phyloP scores from a whole-genome alignment of 495 filamentous ascomycete species.

The Hypoxylon intermedium region DNA sequence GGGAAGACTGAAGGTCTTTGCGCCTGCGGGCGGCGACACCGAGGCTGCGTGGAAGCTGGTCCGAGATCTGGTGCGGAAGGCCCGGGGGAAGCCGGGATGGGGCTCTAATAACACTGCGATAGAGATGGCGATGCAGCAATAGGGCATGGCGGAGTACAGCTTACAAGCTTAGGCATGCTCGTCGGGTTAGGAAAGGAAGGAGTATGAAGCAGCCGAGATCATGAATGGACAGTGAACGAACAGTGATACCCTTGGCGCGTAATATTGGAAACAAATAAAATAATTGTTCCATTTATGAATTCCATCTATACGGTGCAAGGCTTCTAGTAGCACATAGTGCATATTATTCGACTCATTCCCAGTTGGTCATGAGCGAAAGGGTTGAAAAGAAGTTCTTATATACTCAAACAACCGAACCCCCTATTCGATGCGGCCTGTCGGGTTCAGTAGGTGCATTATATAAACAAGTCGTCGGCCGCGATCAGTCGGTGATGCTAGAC shows the following conservation, averaged over 20 bases:
- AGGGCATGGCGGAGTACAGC: neutral
- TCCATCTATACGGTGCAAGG: neutral
- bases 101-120: neutral
- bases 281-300: neutral
- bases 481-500: conserved; percentile 11
- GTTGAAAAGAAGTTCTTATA: neutral
- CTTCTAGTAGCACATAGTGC: neutral
- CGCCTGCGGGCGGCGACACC: conserved; percentile 1
- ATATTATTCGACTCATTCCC: neutral
- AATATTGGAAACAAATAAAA: neutral
- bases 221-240: neutral
- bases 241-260: conserved; percentile 19
- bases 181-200: neutral
- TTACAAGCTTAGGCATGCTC: neutral
- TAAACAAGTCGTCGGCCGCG: conserved; percentile 5
- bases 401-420: neutral
- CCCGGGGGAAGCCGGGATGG: conserved; percentile 27
- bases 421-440: conserved; percentile 3
- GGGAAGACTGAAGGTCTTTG: conserved; percentile 53
- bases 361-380: neutral
- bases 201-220: neutral
- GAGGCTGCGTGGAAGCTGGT: conserved; percentile 30
- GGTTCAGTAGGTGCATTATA: conserved; percentile 24
- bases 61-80: conserved; percentile 20
- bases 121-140: neutral